phyloP scores from a whole-genome alignment of 495 filamentous ascomycete species.

The Podospora didyma region DNA sequence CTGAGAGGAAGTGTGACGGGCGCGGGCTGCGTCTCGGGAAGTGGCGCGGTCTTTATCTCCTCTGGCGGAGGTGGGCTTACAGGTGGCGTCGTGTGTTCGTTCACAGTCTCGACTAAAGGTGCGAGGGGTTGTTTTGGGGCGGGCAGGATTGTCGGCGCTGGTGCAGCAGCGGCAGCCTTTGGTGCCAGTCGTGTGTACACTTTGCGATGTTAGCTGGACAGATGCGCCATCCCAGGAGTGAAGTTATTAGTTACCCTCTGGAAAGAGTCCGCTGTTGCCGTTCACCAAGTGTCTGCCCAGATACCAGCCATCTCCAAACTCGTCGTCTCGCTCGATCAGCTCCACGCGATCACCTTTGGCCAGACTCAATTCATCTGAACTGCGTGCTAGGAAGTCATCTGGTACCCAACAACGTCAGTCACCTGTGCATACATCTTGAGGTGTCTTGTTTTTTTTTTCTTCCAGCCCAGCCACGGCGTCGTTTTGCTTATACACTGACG shows the following conservation, averaged over 20 bases:
- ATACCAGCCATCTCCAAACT: constrained; percentile 98
- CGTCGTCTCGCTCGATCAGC: constrained; percentile 91
- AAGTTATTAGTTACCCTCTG: constrained; percentile 71
- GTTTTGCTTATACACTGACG: not conserved
- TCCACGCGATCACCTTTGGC: constrained; percentile 85
- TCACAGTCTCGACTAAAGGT: constrained; percentile 26
- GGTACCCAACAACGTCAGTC: constrained; percentile 8
- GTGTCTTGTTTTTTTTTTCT: constrained; percentile 7
- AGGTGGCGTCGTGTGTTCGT: constrained; percentile 20
- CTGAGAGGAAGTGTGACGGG: constrained; percentile 37
- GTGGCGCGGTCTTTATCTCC: constrained; percentile 36
- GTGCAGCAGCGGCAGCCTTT: constrained; percentile 28
- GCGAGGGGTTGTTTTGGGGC: constrained; percentile 27
- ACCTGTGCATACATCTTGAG: not conserved
- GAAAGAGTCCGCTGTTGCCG: constrained; percentile 78
- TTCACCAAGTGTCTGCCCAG: constrained; percentile 75
- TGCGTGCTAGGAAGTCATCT: constrained; percentile 87
- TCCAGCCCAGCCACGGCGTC: not conserved
- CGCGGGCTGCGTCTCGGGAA: constrained; percentile 27
- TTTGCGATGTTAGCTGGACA: constrained; percentile 22
- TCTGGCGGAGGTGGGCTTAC: constrained; percentile 34
- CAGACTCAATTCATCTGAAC: constrained; percentile 87
- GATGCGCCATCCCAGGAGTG: not conserved
- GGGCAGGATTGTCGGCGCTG: constrained; percentile 18
- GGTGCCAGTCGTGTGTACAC: constrained; percentile 53